Conservation (phyloP, 495 filamentous ascomycete genomes). For the Parachaetomium inaequale region DNA sequence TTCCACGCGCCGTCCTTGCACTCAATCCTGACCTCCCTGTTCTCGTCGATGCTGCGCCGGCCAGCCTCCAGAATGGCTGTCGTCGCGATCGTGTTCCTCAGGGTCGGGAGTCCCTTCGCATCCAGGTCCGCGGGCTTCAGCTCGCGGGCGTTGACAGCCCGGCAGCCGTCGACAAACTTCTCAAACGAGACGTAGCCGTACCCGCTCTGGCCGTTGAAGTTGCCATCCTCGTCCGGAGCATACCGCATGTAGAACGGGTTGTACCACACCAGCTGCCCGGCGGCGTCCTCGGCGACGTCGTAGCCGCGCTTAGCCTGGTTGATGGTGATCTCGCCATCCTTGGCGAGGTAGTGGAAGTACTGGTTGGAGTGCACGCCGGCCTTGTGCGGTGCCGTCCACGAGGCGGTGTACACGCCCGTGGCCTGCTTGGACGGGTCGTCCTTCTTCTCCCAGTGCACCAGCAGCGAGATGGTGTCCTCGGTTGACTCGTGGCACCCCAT, state of each 20-base stretch:
- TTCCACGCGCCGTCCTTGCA: conserved; percentile 61
- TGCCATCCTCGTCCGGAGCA: conserved; percentile 90
- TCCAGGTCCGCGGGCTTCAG: conserved; percentile 73
- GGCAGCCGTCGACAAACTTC: conserved; percentile 90
- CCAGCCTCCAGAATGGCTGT: conserved; percentile 89
- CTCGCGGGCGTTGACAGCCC: conserved; percentile 66
- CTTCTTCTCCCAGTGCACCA: conserved; percentile 82
- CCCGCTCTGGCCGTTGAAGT: conserved; percentile 85
- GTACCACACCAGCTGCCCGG: conserved; percentile 68
- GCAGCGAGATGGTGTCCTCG: conserved; percentile 87
- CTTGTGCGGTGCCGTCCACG: conserved; percentile 88
- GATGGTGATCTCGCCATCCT: conserved; percentile 77
- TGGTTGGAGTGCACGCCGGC: conserved; percentile 93
- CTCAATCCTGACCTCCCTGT: conserved; percentile 68
- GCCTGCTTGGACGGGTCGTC: conserved; percentile 62
- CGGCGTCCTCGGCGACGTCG: conserved; percentile 80
- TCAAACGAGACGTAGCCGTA: conserved; percentile 94
- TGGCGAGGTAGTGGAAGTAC: conserved; percentile 90
- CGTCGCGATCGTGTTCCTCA: conserved; percentile 85
- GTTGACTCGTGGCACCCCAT: conserved; percentile 76
- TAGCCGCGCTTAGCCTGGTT: conserved; percentile 95
- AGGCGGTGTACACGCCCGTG: conserved; percentile 90
- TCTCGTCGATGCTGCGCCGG: conserved; percentile 74
- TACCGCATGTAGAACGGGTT: conserved; percentile 98
- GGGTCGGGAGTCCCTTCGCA: conserved; percentile 72